A percentile compares a stretch with the other conserved stretches of the same genome.
Evolutionary conservation across 495 filamentous ascomycete genomes (phyloP).

Genomic region (Penicillium cinerascens): DNA sequence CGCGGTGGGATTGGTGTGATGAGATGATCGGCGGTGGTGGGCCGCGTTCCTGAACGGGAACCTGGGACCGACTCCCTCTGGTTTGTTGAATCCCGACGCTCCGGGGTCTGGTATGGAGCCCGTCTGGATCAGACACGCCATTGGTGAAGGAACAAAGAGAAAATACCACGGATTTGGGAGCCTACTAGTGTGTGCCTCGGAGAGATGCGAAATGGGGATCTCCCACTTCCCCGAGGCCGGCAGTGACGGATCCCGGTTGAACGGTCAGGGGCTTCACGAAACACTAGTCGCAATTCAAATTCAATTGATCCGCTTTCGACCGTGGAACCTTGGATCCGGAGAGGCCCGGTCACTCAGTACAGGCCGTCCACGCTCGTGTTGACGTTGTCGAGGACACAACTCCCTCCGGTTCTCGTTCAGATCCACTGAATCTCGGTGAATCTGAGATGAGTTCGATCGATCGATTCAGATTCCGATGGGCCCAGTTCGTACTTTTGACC

Average conservation of each 20-base stretch:
- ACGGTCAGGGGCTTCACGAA: not conserved
- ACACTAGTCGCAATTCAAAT: not conserved
- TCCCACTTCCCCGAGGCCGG: not conserved
- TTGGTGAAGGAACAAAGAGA: not conserved
- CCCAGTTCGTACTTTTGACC: slow-evolving; percentile 5
- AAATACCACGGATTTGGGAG: slow-evolving; percentile 1
- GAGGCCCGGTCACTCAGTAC: not conserved
- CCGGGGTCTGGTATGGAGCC: slow-evolving; percentile 1
- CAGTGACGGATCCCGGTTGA: not conserved
- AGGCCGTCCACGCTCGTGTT: not conserved
- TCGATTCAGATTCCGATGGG: slow-evolving; percentile 18
- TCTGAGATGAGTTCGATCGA: slow-evolving; percentile 15
- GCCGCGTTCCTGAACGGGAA: slow-evolving; percentile 16
- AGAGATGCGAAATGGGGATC: not conserved
- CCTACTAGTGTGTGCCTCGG: not conserved
- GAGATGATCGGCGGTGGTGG: slow-evolving; percentile 22
- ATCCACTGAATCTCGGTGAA: slow-evolving; percentile 5
- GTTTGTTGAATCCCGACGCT: slow-evolving; percentile 13
- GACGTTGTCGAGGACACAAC: not conserved
- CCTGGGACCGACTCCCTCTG: slow-evolving; percentile 16
- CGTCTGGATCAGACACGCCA: not conserved
- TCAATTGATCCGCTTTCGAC: not conserved
- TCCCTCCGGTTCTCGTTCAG: not conserved
- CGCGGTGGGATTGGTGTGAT: slow-evolving; percentile 21
- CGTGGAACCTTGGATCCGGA: not conserved